Evolutionary conservation across 306 rosid genomes (phyloP), one percentile per base, ranked within the genome.

Genomic region (Aeschynomene evenia): DNA sequence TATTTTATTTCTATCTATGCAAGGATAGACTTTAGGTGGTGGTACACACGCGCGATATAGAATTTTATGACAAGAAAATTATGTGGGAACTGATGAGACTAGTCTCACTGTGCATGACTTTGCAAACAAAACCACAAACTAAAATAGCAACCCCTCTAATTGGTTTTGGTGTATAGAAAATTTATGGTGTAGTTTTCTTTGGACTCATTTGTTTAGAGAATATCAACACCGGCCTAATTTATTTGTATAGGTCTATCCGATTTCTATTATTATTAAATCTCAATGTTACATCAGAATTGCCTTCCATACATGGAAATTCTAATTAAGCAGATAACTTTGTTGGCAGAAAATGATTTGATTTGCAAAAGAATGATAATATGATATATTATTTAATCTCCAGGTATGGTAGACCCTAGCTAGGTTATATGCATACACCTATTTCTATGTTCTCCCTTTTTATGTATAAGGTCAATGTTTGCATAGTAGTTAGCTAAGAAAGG

Each of bases 181-280:
- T 66, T 9, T 75, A 54, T 75, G 81, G 79, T 54, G 65, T 59
- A 49, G 66, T 55, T 36, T 66, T 71, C 3, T 71, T 82, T 82
- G 86, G 66, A 54, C 48, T 31, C 23, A 71, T 71, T 66, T 78
- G 63, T 53, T 3, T 28, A 28, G 31, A 40, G 22, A 70, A 34
- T 79, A 75, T 78, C 81, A 53, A 9, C 58, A 63, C 48, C 67
- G 13, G 19, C 42, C 15, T 37, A 54, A 46, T 60, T 54, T 64
- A 4, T 42, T 45, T 23, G 7, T 13, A 6, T 49, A 13, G 24
- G 19, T 21, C 34, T 49, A 70, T 75, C 65, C 68, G 23, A 20
- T 75, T 56, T 26, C 23, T 68, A 20, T 15, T 31, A 46, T 19
- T 68, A 20, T 15, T 31, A 46, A 34, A 11, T 16, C 52, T 19